Conservation (phyloP, 148 eudicot species). For the Rhododendron williamsianum region DNA sequence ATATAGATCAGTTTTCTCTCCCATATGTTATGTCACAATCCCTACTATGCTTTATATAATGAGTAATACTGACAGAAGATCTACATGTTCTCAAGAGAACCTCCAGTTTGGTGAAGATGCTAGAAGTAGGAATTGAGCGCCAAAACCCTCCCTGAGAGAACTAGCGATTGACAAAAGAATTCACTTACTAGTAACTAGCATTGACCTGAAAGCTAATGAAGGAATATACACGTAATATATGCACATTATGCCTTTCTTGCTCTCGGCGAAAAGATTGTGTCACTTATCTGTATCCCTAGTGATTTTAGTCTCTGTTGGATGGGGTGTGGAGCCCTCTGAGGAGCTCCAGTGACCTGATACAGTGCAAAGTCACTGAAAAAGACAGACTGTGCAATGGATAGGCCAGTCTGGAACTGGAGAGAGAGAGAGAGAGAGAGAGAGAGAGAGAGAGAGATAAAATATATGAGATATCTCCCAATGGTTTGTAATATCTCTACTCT, state of each 20-base stretch:
- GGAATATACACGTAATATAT: neutral
- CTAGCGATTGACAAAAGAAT: neutral
- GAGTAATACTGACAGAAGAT: neutral
- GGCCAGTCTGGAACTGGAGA: neutral
- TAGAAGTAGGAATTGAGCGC: neutral
- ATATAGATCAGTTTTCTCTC: no score
- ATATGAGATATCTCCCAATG: neutral
- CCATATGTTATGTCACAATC: no score
- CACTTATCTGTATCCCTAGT: neutral
- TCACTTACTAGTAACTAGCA: neutral
- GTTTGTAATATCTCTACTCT: neutral
- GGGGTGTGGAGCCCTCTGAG: neutral
- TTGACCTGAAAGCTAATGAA: neutral
- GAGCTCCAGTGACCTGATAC: neutral
- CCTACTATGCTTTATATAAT: no score
- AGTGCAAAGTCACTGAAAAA: neutral
- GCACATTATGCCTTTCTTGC: neutral
- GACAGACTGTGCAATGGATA: neutral
- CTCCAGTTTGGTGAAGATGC: neutral
- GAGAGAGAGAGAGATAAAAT: neutral
- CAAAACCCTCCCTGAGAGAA: neutral
- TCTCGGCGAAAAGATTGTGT: neutral
- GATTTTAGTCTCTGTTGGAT: neutral
- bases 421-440: neutral
- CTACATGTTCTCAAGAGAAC: neutral